Percentiles rank a stretch among this genome's conserved stretches.
Conservation (phyloP, 352 stramenopile species). For the Thalassiosira mediterranea region DNA sequence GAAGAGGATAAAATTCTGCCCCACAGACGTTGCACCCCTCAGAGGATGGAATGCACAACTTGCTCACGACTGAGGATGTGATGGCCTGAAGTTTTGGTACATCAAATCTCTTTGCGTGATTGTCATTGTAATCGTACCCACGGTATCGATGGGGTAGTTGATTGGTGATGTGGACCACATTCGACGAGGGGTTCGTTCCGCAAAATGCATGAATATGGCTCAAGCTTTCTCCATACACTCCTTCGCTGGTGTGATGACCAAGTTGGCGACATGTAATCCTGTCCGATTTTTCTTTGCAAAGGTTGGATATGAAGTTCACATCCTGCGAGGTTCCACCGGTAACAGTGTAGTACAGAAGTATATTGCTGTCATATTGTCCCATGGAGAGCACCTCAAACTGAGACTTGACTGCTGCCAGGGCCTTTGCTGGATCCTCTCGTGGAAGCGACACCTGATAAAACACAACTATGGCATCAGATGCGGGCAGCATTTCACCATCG, state of each 20-base stretch:
- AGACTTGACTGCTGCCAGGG: constrained; percentile 33
- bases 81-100: constrained; percentile 46
- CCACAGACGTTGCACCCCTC: constrained; percentile 56
- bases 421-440: constrained; percentile 20
- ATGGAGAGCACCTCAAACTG: constrained; percentile 46
- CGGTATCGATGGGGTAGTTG: constrained; percentile 20
- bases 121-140: background rate
- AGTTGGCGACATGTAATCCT: constrained; percentile 34
- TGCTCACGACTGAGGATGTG: constrained; percentile 46
- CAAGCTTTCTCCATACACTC: constrained; percentile 42
- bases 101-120: constrained; percentile 18
- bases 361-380: constrained; percentile 46
- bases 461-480: constrained; percentile 25
- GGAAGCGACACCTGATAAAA: constrained; percentile 55
- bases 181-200: constrained; percentile 27
- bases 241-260: constrained; percentile 18
- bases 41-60: constrained; percentile 45
- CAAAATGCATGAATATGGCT: constrained; percentile 44
- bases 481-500: constrained; percentile 8
- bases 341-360: constrained; percentile 50
- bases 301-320: constrained; percentile 25
- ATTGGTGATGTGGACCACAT: constrained; percentile 50
- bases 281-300: constrained; percentile 25
- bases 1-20: constrained; percentile 53
- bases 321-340: constrained; percentile 22